Conservation (phyloP, 495 filamentous ascomycete genomes). For the Talaromyces proteolyticus region DNA sequence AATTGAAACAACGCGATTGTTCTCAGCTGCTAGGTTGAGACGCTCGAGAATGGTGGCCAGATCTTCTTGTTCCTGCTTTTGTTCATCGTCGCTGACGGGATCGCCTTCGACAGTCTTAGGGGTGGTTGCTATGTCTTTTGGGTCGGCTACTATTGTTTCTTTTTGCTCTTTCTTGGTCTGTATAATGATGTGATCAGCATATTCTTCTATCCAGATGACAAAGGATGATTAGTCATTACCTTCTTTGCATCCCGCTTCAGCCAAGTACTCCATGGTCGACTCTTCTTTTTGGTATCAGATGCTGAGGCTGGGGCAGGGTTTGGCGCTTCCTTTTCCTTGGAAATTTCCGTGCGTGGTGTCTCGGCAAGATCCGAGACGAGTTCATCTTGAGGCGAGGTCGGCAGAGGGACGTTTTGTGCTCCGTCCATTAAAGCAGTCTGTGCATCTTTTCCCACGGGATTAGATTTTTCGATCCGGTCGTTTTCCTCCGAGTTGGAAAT, state of each 20-base stretch:
- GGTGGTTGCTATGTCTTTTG: slow-evolving; percentile 8
- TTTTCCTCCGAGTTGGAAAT: slow-evolving; percentile 25
- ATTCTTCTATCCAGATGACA: not conserved
- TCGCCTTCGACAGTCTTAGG: slow-evolving; percentile 24
- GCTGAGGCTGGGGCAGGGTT: slow-evolving; percentile 13
- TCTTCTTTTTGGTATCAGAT: slow-evolving; percentile 27
- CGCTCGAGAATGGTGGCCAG: slow-evolving; percentile 70
- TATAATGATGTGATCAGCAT: not conserved
- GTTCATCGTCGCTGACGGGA: slow-evolving; percentile 27
- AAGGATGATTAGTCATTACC: slow-evolving; percentile 13
- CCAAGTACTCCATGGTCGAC: slow-evolving; percentile 39
- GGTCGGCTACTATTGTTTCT: slow-evolving; percentile 2
- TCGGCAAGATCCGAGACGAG: slow-evolving; percentile 30
- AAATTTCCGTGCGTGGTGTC: slow-evolving; percentile 20
- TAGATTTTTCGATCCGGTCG: slow-evolving; percentile 13
- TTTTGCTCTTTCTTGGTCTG: not conserved
- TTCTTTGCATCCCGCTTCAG: slow-evolving; percentile 39
- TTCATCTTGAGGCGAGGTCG: slow-evolving; percentile 33
- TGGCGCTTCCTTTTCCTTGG: slow-evolving; percentile 9
- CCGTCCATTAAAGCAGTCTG: slow-evolving; percentile 22
- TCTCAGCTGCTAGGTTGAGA: slow-evolving; percentile 69
- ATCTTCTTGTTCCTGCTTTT: slow-evolving; percentile 62
- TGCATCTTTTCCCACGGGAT: slow-evolving; percentile 13
- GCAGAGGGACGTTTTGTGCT: slow-evolving; percentile 28
- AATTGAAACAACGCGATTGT: slow-evolving; percentile 78